Evolutionary conservation across 2,329 filamentous ascomycete genomes (phyloP).

Genomic region (Aureobasidium sp.): DNA sequence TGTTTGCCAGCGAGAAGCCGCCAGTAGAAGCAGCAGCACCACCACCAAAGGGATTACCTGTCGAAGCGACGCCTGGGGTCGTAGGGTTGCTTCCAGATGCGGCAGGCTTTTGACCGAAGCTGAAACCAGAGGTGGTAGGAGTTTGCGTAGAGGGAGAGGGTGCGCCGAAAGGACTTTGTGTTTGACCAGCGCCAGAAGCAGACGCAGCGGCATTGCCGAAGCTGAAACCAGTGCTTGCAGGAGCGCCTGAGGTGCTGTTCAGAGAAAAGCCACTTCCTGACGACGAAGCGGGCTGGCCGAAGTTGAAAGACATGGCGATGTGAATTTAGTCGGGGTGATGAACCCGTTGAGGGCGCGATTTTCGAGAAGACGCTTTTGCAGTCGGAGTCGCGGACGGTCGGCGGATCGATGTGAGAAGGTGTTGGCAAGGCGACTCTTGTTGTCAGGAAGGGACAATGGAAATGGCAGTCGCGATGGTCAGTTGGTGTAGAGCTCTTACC

Average conservation of each 20-base stretch:
- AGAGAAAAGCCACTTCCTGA: constrained; percentile 26
- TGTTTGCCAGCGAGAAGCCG: neutral
- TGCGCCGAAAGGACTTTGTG: constrained; percentile 19
- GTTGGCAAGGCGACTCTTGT: neutral
- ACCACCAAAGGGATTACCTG: constrained; percentile 4
- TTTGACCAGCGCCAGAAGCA: constrained; percentile 9
- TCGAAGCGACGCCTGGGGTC: constrained; percentile 35
- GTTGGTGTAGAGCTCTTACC: constrained; percentile 9
- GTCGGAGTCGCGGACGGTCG: neutral
- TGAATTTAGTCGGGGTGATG: neutral
- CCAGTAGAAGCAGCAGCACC: constrained; percentile 2
- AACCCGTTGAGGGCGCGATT: constrained; percentile 8
- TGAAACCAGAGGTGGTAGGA: constrained; percentile 15
- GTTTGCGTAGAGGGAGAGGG: constrained; percentile 5
- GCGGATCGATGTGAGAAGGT: neutral
- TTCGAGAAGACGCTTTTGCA: neutral
- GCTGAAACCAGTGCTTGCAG: constrained; percentile 15
- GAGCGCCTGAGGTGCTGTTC: constrained; percentile 16
- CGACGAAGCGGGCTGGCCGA: constrained; percentile 29
- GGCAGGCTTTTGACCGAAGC: constrained; percentile 11
- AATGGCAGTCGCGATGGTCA: neutral
- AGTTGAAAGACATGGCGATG: constrained; percentile 24
- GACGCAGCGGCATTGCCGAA: constrained; percentile 16
- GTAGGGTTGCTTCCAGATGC: constrained; percentile 32
- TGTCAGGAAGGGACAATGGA: neutral